These are phyloP conservation scores for Apostasia shenzhenica DNA, from an alignment of 106 monocot species.

Conservation along the genomic window DNA sequence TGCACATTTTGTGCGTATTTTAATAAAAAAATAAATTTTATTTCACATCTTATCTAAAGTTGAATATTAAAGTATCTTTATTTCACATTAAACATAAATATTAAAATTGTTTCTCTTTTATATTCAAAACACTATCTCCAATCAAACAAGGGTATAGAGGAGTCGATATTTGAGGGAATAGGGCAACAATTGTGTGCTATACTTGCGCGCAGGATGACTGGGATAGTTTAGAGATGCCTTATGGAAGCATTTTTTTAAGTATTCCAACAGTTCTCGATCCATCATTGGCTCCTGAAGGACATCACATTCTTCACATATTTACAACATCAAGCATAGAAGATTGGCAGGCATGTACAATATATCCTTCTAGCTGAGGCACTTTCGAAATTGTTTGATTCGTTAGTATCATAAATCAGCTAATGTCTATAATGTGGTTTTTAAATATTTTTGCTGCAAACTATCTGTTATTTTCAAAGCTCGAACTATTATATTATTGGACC, in stretches of 20 bases:
- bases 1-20: too few relatives aligned
- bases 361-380: neutral
- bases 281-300: slow-evolving; percentile 91
- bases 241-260: slow-evolving; percentile 98
- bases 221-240: slow-evolving; percentile 70
- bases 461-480: neutral
- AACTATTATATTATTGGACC: neutral
- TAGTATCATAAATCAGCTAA: neutral
- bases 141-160: neutral
- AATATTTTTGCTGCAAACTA: neutral
- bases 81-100: too few relatives aligned
- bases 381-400: neutral
- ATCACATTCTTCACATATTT: slow-evolving; percentile 97
- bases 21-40: too few relatives aligned
- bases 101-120: too few relatives aligned
- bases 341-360: slow-evolving; percentile 60
- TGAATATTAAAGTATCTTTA: too few relatives aligned
- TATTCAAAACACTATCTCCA: too few relatives aligned
- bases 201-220: slow-evolving; percentile 64
- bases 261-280: slow-evolving; percentile 96
- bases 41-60: too few relatives aligned
- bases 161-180: neutral
- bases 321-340: slow-evolving; percentile 88
- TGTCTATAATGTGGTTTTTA: neutral
- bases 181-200: neutral